Evolutionary conservation across 2,329 filamentous ascomycete species (phyloP).

Genomic region (Arthrobotrys conoides): DNA sequence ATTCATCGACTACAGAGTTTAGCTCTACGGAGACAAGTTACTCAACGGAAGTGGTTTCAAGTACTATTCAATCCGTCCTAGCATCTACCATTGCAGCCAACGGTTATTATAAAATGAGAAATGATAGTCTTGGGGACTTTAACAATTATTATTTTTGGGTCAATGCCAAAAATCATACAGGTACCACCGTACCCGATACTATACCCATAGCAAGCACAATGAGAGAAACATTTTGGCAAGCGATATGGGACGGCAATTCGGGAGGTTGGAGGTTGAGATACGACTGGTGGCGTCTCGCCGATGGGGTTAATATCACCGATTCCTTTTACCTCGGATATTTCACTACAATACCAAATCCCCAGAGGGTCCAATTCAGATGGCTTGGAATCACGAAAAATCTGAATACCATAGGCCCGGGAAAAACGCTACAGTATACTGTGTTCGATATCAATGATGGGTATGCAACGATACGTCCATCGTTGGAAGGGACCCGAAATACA

Average conservation of each 20-base stretch:
- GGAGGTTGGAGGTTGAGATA: background rate
- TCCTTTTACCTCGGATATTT: background rate
- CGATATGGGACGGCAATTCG: background rate
- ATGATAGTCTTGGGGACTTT: background rate
- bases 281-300: background rate
- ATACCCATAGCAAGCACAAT: background rate
- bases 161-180: background rate
- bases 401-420: background rate
- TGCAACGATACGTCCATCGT: background rate
- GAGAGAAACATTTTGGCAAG: background rate
- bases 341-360: background rate
- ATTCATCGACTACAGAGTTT: background rate
- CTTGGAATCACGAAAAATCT: background rate
- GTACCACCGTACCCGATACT: background rate
- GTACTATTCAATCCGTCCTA: background rate
- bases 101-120: slow-evolving; percentile 2
- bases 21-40: slow-evolving; percentile 1
- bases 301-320: background rate
- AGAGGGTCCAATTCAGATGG: background rate
- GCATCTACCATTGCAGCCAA: background rate
- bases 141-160: background rate
- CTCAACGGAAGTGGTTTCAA: background rate
- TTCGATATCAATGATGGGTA: background rate
- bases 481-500: background rate
- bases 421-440: background rate